Conservation (phyloP, 345 rosid species). For the Citrus medica region DNA sequence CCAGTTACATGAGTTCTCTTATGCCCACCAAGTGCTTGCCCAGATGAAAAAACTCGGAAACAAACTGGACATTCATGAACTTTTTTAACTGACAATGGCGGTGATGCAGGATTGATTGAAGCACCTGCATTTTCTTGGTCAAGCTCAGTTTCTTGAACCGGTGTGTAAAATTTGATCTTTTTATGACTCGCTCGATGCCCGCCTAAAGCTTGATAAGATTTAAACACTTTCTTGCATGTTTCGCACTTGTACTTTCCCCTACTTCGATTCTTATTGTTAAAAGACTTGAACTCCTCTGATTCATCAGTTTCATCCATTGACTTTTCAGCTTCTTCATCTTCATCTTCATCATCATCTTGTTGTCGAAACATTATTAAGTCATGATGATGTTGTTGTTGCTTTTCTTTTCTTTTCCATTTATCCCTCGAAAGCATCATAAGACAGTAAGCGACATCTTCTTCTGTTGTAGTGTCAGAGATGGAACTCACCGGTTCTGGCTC, state of each 20-base stretch:
- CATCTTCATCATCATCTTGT: slow-evolving; percentile 11
- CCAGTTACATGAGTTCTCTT: slow-evolving; percentile 77
- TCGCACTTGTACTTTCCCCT: slow-evolving; percentile 71
- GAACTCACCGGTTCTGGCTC: slow-evolving; percentile 74
- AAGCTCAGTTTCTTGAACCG: slow-evolving; percentile 21
- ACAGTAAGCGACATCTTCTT: slow-evolving; percentile 89
- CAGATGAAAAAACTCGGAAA: slow-evolving; percentile 74
- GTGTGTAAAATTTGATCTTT: slow-evolving; percentile 40
- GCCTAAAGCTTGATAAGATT: slow-evolving; percentile 91
- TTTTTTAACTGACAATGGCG: slow-evolving; percentile 31
- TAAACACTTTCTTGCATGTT: slow-evolving; percentile 74
- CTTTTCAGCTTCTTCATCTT: slow-evolving; percentile 22
- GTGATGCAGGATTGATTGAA: neutral
- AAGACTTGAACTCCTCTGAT: slow-evolving; percentile 28
- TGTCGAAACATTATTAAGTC: neutral
- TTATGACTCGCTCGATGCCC: slow-evolving; percentile 95
- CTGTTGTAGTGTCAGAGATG: slow-evolving; percentile 70
- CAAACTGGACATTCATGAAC: slow-evolving; percentile 84
- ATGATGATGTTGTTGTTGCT: neutral
- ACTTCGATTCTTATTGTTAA: slow-evolving; percentile 23
- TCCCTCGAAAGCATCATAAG: slow-evolving; percentile 92
- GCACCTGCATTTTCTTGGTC: slow-evolving; percentile 38
- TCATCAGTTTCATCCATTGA: slow-evolving; percentile 46
- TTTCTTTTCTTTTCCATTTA: slow-evolving; percentile 53
- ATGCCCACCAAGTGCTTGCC: slow-evolving; percentile 98